Conservation (phyloP, 2,329 filamentous ascomycete genomes). For the Colletotrichum horii region DNA sequence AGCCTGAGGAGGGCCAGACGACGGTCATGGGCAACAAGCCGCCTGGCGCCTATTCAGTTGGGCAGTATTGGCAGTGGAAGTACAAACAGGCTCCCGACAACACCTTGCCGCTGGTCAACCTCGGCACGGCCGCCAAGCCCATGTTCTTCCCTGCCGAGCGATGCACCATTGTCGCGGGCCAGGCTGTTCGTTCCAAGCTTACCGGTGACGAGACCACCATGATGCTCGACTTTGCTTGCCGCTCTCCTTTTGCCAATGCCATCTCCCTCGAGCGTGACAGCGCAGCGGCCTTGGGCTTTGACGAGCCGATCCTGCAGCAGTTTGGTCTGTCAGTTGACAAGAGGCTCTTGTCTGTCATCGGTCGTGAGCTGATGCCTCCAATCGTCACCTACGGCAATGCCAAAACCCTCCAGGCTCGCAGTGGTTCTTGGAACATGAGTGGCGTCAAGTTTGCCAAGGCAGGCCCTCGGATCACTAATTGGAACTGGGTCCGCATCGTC, state of each 20-base stretch:
- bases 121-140: constrained; percentile 62
- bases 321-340: constrained; percentile 71
- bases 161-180: constrained; percentile 67
- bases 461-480: constrained; percentile 49
- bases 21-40: constrained; percentile 19
- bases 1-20: constrained; percentile 21
- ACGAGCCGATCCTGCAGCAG: constrained; percentile 37
- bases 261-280: constrained; percentile 66
- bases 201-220: constrained; percentile 62
- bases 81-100: constrained; percentile 23
- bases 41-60: constrained; percentile 38
- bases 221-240: constrained; percentile 78
- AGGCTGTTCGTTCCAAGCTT: constrained; percentile 66
- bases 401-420: constrained; percentile 35
- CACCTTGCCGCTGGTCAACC: constrained; percentile 66
- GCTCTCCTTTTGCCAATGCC: constrained; percentile 70
- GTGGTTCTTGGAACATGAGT: constrained; percentile 75
- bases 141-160: constrained; percentile 72
- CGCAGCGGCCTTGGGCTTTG: constrained; percentile 62
- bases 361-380: constrained; percentile 70
- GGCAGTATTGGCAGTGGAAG: constrained; percentile 48
- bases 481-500: constrained; percentile 54
- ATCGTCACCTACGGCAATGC: constrained; percentile 58
- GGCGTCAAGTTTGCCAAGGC: constrained; percentile 60
- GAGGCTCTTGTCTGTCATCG: constrained; percentile 73